Base-by-base conservation (phyloP, 2,329 filamentous ascomycete genomes). In the Stagonosporopsis tanaceti region DNA sequence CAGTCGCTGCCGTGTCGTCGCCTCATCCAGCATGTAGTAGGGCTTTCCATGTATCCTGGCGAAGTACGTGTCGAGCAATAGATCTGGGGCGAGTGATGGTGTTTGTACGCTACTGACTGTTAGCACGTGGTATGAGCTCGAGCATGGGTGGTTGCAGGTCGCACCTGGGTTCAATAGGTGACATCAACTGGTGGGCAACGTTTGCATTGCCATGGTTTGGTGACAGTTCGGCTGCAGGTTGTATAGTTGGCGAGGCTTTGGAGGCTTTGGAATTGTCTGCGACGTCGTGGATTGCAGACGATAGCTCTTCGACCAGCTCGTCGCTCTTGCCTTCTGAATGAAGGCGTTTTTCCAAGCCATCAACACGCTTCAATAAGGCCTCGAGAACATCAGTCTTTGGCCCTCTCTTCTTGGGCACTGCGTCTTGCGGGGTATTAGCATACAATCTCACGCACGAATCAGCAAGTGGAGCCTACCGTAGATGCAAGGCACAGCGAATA, bases 361-460 rank as follows among this genome's bases (percentile, higher is more conserved):
- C 92, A 2, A 96, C 92, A 50, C 92, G 85, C 76, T 94, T 96
- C 57, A 96, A 73, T 8, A 96, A 80, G 1, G 92, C 91, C 74
- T 96, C 92, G 30, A 96, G 81, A 4, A 96, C 91, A 73, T 96
- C 92, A 27, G 92, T 96, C 77, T 96, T 96, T 2, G 92, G 92
- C 0, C 92, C 92, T 73, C 92, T 84, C 76, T 96, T 96, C 79
- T 96, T 96, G 0, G 92, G 92, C 17, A 95, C 87, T 25, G 92
- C 92, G 80, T 96, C 92, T 93, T 57, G 53, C 39, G 34, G 42
- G 45, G 20, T 22, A 59, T 69, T 59, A 69, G 61, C 57, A 53
- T 56, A 47, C 32, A 45, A 30, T 12, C 58, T 50, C 27, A 55
- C 24, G 50, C 44, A 48, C 32, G 27, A 25, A 28, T 34, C 61